Conservation (phyloP, 345 rosid genomes). For the Clausena lansium region DNA sequence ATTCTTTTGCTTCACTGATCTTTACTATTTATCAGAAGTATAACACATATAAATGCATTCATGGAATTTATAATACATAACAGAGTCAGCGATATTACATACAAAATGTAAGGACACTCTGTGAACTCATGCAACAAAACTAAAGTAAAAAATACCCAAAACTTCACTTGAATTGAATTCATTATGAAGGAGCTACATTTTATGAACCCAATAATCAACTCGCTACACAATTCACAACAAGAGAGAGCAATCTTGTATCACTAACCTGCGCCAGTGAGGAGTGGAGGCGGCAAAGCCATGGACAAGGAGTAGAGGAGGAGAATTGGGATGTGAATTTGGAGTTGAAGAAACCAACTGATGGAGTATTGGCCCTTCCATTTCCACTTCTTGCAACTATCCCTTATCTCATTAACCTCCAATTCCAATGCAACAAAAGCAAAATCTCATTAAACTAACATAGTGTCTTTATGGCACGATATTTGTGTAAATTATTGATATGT, state of each 20-base stretch:
- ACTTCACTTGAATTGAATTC: neutral
- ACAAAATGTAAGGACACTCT: neutral
- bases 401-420: slow-evolving; percentile 49
- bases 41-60: neutral
- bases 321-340: slow-evolving; percentile 26
- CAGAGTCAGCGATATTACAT: neutral
- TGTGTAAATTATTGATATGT: too few species aligned
- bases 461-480: too few species aligned
- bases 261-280: slow-evolving; percentile 87
- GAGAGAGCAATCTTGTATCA: neutral
- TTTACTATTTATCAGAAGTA: too few species aligned
- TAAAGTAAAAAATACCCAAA: neutral
- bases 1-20: too few species aligned
- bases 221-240: neutral
- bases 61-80: neutral
- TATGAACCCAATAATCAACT: neutral
- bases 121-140: neutral
- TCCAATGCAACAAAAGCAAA: neutral
- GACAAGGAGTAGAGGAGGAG: slow-evolving; percentile 69
- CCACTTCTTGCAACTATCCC: slow-evolving; percentile 52
- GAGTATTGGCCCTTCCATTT: slow-evolving; percentile 70
- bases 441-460: too few species aligned
- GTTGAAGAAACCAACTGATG: slow-evolving; percentile 52
- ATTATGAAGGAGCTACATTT: neutral
- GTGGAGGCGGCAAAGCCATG: slow-evolving; percentile 95